Conservation (phyloP, 108 stramenopile genomes). For the Schizochytrium sp. region DNA sequence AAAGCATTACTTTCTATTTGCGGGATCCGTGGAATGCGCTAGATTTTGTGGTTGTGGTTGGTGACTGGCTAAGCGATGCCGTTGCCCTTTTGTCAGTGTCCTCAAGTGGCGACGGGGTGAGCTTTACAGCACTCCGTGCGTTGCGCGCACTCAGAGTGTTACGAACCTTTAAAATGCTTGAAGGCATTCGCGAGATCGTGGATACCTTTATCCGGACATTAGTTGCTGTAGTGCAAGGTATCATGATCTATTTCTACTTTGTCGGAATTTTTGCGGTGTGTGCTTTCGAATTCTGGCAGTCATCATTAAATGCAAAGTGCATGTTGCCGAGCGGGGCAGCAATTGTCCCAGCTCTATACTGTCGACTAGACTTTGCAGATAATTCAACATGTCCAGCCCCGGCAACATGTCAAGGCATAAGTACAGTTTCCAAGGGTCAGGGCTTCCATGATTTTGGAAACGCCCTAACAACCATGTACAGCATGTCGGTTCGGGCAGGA, state of each 20-base stretch:
- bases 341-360: neutral
- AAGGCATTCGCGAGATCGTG: conserved; percentile 29
- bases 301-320: neutral
- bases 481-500: neutral
- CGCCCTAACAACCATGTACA: neutral
- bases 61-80: neutral
- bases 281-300: neutral
- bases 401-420: neutral
- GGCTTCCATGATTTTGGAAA: neutral
- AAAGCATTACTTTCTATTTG: conserved; percentile 1
- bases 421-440: neutral
- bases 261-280: neutral
- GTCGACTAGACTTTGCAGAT: neutral
- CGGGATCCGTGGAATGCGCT: conserved; percentile 49
- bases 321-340: neutral
- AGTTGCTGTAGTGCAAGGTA: neutral
- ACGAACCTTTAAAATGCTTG: conserved; percentile 29
- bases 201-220: conserved; percentile 45
- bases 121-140: conserved; percentile 27
- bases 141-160: conserved; percentile 42
- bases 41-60: neutral
- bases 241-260: conserved; percentile 38
- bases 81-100: neutral
- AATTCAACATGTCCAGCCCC: neutral
- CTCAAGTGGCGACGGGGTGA: neutral